Evolutionary conservation across 352 stramenopile species (phyloP).

Genomic region (Pythium plurisporium): DNA sequence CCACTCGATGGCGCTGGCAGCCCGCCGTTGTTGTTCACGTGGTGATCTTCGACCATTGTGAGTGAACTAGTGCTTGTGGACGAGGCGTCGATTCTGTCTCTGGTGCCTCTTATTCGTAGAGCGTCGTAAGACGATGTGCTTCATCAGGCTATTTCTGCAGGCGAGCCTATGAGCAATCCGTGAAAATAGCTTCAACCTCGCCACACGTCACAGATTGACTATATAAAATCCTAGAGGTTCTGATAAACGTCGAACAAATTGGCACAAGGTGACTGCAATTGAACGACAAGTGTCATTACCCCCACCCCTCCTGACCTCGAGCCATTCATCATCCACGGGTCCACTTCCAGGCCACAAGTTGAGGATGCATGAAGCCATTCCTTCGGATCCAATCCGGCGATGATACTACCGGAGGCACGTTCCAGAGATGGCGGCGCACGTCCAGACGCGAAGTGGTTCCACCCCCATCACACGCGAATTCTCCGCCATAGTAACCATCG

Average conservation of each 20-base stretch:
- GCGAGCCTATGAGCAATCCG: neutral
- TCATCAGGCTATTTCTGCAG: slow-evolving; percentile 3
- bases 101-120: neutral
- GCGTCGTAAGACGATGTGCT: neutral
- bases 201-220: slow-evolving; percentile 2
- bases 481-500: too few species aligned
- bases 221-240: too few species aligned
- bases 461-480: too few species aligned
- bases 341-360: neutral
- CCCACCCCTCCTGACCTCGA: neutral
- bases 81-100: neutral
- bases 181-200: neutral
- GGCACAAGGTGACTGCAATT: neutral
- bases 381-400: neutral
- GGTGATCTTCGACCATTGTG: slow-evolving; percentile 11
- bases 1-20: neutral
- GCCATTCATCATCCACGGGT: neutral
- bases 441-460: too few species aligned
- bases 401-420: too few species aligned
- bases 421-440: too few species aligned
- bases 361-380: neutral
- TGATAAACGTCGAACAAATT: too few species aligned
- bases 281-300: neutral
- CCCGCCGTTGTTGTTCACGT: slow-evolving; percentile 5
- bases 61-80: neutral